Conservation (phyloP, 2,329 filamentous ascomycete species). For the Monosporascus sp. region DNA sequence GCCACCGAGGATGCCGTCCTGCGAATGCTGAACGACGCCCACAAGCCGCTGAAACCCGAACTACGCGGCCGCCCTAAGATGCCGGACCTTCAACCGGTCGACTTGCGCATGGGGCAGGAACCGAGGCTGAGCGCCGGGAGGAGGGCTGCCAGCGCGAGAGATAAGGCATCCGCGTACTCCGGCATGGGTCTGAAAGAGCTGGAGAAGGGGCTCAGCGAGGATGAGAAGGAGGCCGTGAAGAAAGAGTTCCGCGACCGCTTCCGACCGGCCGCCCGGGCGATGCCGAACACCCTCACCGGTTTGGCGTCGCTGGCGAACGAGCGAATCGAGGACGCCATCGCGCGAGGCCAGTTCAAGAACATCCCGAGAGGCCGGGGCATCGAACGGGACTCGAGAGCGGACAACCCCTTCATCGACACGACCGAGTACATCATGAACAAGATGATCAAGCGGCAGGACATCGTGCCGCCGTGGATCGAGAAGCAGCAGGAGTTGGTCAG, state of each 20-base stretch:
- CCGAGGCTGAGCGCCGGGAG: constrained; percentile 37
- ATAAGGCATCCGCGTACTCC: constrained; percentile 50
- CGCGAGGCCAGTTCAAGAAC: constrained; percentile 80
- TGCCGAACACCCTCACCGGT: constrained; percentile 74
- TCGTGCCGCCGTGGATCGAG: constrained; percentile 97
- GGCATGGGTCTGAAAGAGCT: constrained; percentile 42
- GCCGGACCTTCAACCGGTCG: constrained; percentile 41
- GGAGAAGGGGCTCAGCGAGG: constrained; percentile 54
- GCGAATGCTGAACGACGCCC: constrained; percentile 78
- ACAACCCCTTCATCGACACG: constrained; percentile 88
- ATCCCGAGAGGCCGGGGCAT: constrained; percentile 74
- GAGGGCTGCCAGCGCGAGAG: constrained; percentile 49
- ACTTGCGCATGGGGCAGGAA: constrained; percentile 43
- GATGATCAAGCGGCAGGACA: constrained; percentile 93
- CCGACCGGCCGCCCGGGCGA: constrained; percentile 60
- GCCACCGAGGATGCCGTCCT: constrained; percentile 67
- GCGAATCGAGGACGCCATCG: constrained; percentile 86
- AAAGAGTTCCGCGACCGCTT: constrained; percentile 79
- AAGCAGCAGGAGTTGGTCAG: constrained; percentile 87
- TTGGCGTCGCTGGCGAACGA: constrained; percentile 83
- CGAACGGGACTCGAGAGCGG: constrained; percentile 75
- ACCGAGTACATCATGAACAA: constrained; percentile 99
- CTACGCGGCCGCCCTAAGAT: constrained; percentile 42
- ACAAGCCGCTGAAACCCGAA: constrained; percentile 58
- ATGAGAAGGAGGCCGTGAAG: constrained; percentile 67